A percentile compares a stretch with the other conserved stretches of the same genome.
Conservation (phyloP, 805 yeast species). For the Spathaspora hagerdaliae region DNA sequence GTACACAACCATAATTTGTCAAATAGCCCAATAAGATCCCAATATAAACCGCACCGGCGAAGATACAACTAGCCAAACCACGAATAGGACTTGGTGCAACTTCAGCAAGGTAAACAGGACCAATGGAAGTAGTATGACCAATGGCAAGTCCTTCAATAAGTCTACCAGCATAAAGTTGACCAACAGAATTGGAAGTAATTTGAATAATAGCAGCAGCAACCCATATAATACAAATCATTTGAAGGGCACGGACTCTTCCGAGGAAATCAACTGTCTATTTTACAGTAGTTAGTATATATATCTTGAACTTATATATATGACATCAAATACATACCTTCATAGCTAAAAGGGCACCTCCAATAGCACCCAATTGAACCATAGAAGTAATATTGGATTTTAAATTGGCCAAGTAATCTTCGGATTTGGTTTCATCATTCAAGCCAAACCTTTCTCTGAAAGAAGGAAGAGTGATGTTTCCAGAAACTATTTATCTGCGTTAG, state of each 20-base stretch:
- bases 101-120: conserved; percentile 47
- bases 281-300: conserved; percentile 8
- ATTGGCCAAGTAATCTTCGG: conserved; percentile 34
- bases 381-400: conserved; percentile 49
- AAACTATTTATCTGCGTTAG: conserved; percentile 11
- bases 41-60: conserved; percentile 54
- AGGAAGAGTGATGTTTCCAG: conserved; percentile 41
- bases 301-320: not conserved
- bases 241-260: conserved; percentile 47
- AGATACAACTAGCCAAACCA: conserved; percentile 47
- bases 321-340: conserved; percentile 3
- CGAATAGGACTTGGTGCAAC: conserved; percentile 48
- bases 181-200: conserved; percentile 38
- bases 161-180: conserved; percentile 51
- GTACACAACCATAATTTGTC: conserved; percentile 27
- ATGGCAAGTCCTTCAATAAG: conserved; percentile 49
- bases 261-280: conserved; percentile 42
- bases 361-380: conserved; percentile 54
- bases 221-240: conserved; percentile 40
- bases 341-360: conserved; percentile 43
- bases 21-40: conserved; percentile 48
- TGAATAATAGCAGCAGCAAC: conserved; percentile 43
- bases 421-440: conserved; percentile 31
- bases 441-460: conserved; percentile 42
- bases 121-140: conserved; percentile 52